Conservation (phyloP, 2,329 filamentous ascomycete species). For the Neocatenulostroma microsporum region DNA sequence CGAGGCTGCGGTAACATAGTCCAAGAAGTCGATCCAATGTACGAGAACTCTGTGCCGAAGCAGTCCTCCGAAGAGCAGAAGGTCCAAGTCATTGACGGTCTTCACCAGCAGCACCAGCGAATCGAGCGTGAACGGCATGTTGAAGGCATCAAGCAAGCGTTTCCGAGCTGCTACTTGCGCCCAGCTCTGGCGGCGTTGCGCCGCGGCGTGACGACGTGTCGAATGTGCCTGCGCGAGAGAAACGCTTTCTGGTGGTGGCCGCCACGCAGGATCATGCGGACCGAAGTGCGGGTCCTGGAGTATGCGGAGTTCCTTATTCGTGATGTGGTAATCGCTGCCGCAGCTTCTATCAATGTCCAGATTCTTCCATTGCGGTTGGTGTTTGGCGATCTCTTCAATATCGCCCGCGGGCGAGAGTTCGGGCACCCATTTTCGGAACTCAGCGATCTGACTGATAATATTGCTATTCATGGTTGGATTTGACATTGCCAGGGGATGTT, state of each 20-base stretch:
- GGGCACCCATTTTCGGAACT: too few relatives aligned
- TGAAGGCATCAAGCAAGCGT: slow-evolving; percentile 1
- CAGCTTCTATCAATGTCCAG: background rate
- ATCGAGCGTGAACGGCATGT: background rate
- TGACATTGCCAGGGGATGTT: too few relatives aligned
- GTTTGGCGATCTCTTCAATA: slow-evolving; percentile 2
- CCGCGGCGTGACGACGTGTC: background rate
- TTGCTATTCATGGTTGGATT: too few relatives aligned
- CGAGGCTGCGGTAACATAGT: too few relatives aligned
- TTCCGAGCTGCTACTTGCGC: slow-evolving; percentile 1
- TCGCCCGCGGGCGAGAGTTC: too few relatives aligned
- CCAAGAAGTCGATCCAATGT: slow-evolving; percentile 3
- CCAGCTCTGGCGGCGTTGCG: background rate
- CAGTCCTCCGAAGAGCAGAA: background rate
- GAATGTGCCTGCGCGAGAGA: slow-evolving; percentile 3
- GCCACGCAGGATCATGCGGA: background rate
- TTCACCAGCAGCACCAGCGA: slow-evolving; percentile 4
- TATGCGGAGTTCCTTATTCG: slow-evolving; percentile 1
- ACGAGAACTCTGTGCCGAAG: slow-evolving; percentile 2
- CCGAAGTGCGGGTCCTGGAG: slow-evolving; percentile 3
- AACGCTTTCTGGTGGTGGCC: background rate
- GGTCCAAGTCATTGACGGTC: slow-evolving; percentile 4
- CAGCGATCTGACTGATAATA: too few relatives aligned
- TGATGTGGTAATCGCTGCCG: slow-evolving; percentile 1
- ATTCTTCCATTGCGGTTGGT: slow-evolving; percentile 3